Conservation (phyloP, 2,329 filamentous ascomycete genomes). For the Cordyceps farinosa region DNA sequence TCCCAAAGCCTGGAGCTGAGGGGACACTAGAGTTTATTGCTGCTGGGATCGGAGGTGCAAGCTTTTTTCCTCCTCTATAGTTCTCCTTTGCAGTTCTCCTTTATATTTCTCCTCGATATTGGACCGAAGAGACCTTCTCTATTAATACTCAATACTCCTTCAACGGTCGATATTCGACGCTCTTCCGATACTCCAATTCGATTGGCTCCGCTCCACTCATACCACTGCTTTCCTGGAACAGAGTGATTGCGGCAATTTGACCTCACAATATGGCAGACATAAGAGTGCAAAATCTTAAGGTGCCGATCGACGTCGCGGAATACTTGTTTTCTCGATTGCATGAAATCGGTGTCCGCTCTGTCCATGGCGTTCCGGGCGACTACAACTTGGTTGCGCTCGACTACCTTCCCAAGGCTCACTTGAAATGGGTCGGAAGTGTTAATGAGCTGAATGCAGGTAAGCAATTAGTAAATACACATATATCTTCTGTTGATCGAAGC, state of each 20-base stretch:
- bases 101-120: not conserved
- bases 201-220: constrained; percentile 8
- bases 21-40: not conserved
- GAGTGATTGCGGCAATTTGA: constrained; percentile 9
- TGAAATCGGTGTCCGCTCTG: constrained; percentile 60
- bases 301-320: constrained; percentile 59
- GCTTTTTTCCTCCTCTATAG: not conserved
- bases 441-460: constrained; percentile 70
- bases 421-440: constrained; percentile 66
- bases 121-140: not conserved
- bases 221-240: not conserved
- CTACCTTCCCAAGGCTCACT: constrained; percentile 54
- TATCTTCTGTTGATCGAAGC: not conserved
- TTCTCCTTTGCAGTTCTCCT: not conserved
- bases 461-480: not conserved
- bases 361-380: constrained; percentile 69
- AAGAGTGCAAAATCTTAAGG: constrained; percentile 40
- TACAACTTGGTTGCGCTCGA: constrained; percentile 69
- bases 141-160: not conserved
- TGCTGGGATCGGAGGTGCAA: not conserved
- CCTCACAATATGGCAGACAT: constrained; percentile 35
- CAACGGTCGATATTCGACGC: not conserved
- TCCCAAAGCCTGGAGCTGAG: not conserved
- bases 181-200: not conserved
- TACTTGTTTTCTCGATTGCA: constrained; percentile 64